phyloP scores from a whole-genome alignment of 1,139 yeast species.

The Geotrichum restrictum region DNA sequence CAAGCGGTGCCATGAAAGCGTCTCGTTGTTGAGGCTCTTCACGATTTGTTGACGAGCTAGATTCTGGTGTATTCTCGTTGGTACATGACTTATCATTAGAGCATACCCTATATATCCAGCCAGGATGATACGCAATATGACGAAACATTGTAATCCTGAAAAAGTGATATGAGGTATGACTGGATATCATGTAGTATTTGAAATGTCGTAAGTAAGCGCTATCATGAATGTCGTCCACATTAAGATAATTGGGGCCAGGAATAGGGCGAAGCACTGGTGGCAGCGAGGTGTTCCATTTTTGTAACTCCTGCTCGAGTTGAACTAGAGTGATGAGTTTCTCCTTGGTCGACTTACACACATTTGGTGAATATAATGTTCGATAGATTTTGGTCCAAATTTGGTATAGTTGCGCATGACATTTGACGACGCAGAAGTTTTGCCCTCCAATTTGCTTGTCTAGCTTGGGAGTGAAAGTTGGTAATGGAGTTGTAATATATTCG shows the following conservation, averaged over 20 bases:
- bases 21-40: neutral
- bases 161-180: slow-evolving; percentile 30
- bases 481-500: slow-evolving; percentile 39
- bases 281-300: slow-evolving; percentile 32
- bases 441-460: slow-evolving; percentile 11
- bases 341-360: slow-evolving; percentile 29
- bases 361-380: slow-evolving; percentile 34
- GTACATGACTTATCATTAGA: no score
- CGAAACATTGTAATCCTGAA: slow-evolving; percentile 31
- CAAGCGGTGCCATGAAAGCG: neutral
- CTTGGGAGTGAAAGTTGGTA: slow-evolving; percentile 23
- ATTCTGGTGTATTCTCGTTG: no score
- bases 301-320: slow-evolving; percentile 35
- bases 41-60: no score
- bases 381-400: slow-evolving; percentile 32
- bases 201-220: neutral
- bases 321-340: slow-evolving; percentile 33
- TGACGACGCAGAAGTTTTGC: slow-evolving; percentile 10
- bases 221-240: neutral
- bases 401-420: slow-evolving; percentile 24
- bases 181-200: neutral
- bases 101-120: slow-evolving; percentile 33
- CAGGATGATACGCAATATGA: slow-evolving; percentile 34
- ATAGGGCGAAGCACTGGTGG: slow-evolving; percentile 26
- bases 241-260: neutral